Percentiles rank a stretch among this genome's conserved stretches.
These are phyloP conservation scores for Pseudoperonospora humuli DNA, from an alignment of 352 stramenopile genomes.

Conservation along the genomic window DNA sequence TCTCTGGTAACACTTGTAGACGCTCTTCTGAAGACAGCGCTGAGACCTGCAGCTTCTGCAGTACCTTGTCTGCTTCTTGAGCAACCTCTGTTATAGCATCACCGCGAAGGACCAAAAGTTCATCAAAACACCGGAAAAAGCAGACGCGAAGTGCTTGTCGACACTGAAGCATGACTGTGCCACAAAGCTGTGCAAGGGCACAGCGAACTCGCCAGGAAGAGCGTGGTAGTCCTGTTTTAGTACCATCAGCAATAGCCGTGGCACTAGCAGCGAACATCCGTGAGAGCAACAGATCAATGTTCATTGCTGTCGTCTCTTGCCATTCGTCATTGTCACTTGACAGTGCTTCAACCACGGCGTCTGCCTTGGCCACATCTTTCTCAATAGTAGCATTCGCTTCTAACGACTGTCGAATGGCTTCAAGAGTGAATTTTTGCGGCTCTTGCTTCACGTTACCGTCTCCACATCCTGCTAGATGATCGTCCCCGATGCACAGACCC, in stretches of 20 bases:
- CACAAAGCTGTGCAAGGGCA: constrained; percentile 56
- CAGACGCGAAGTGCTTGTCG: constrained; percentile 36
- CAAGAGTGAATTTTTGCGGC: constrained; percentile 18
- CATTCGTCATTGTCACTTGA: constrained; percentile 31
- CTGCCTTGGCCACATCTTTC: not conserved
- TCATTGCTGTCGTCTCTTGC: constrained; percentile 42
- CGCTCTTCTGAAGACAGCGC: constrained; percentile 37
- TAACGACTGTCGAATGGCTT: constrained; percentile 24
- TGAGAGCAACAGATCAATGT: constrained; percentile 58
- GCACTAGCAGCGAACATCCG: constrained; percentile 39
- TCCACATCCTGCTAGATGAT: constrained; percentile 3
- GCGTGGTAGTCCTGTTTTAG: constrained; percentile 20
- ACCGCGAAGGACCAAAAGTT: constrained; percentile 57
- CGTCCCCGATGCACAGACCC: constrained; percentile 28
- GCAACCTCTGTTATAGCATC: constrained; percentile 40
- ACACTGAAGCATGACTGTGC: constrained; percentile 44
- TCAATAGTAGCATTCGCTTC: constrained; percentile 4
- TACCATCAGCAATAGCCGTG: constrained; percentile 19
- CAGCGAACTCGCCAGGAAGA: constrained; percentile 59
- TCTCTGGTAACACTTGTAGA: constrained; percentile 46
- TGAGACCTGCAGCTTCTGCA: constrained; percentile 27
- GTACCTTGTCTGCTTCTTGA: constrained; percentile 15
- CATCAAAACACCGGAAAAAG: constrained; percentile 75
- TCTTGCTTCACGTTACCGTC: constrained; percentile 6
- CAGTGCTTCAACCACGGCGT: not conserved